Base-by-base conservation (phyloP, 805 yeast species). In the Candida taoyuanica region DNA sequence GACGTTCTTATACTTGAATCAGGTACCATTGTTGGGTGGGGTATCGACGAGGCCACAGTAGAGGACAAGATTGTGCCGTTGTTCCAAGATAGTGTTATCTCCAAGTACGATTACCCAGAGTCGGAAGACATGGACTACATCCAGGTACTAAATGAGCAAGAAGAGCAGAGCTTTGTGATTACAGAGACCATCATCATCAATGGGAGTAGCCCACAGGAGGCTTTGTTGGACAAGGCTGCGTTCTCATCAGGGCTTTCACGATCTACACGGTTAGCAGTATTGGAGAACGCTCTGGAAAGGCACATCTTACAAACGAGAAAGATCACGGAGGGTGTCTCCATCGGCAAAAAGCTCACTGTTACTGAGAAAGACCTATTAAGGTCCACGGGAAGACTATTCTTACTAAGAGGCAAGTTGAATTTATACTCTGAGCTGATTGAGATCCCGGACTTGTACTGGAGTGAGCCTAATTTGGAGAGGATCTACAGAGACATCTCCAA, bases 361-460 rank as follows among this genome's bases (percentile, higher is more conserved):
- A 68, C 69, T 6, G 83, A 80, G 41, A 63, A 70, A 2, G 87
- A 85, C 27, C 78, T 83, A 4, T 60, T 87, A 34, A 68, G 68
- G 48, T 67, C 80, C 5, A 85, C 93, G 0, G 96, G 96, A 0
- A 68, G 79, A 38, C 64, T 89, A 17, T 74, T 89, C 47, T 63
- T 85, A 30, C 65, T 89, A 12, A 66, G 97, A 43, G 96, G 95
- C 1, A 82, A 82, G 48, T 68, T 89, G 48, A 89, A 89, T 50
- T 63, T 89, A 23, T 87, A 89, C 59, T 83, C 91, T 8, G 96
- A 88, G 53, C 69, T 89, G 42, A 85, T 86, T 21, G 96, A 88
- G 50, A 86, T 94, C 0, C 97, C 97, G 0, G 97, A 89, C 58
- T 62, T 87, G 30, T 89, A 88, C 60, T 89, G 97, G 97, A 74